Conservation (phyloP, 2,329 filamentous ascomycete species). For the Colletotrichum siamense region DNA sequence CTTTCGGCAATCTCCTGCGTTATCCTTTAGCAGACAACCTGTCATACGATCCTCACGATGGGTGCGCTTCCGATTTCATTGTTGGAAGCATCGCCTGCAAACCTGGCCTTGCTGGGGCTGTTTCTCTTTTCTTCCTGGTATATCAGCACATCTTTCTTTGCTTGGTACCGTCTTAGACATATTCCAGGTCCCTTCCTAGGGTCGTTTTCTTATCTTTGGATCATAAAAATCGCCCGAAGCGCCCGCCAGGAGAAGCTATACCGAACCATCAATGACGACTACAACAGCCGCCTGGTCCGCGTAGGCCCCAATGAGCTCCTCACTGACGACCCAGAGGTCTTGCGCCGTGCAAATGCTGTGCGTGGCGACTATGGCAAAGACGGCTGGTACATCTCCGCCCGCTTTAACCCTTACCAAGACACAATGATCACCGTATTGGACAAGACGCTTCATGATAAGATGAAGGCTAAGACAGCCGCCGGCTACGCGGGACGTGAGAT, state of each 20-base stretch:
- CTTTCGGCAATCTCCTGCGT: background rate
- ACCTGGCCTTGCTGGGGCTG: background rate
- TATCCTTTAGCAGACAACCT: background rate
- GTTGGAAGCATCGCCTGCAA: background rate
- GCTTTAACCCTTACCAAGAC: constrained; percentile 28
- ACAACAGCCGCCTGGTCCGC: constrained; percentile 33
- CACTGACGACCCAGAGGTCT: constrained; percentile 34
- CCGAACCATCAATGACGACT: background rate
- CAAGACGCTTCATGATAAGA: constrained; percentile 24
- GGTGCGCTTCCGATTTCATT: background rate
- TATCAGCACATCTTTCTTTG: background rate
- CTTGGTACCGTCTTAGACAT: constrained; percentile 31
- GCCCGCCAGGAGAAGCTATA: constrained; percentile 26
- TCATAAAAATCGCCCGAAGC: constrained; percentile 31
- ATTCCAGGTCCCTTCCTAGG: constrained; percentile 6
- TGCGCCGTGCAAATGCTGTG: constrained; percentile 32
- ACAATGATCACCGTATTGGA: constrained; percentile 27
- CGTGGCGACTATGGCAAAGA: constrained; percentile 29
- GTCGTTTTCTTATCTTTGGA: constrained; percentile 14
- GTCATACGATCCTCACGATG: background rate
- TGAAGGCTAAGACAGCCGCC: background rate
- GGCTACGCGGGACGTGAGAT: constrained; percentile 6
- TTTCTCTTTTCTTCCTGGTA: background rate
- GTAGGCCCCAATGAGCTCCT: constrained; percentile 37
- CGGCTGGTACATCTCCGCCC: constrained; percentile 28